Evolutionary conservation across 345 rosid species (phyloP), one percentile per base, ranked within the genome.

Genomic region (Arabidopsis arenosa): DNA sequence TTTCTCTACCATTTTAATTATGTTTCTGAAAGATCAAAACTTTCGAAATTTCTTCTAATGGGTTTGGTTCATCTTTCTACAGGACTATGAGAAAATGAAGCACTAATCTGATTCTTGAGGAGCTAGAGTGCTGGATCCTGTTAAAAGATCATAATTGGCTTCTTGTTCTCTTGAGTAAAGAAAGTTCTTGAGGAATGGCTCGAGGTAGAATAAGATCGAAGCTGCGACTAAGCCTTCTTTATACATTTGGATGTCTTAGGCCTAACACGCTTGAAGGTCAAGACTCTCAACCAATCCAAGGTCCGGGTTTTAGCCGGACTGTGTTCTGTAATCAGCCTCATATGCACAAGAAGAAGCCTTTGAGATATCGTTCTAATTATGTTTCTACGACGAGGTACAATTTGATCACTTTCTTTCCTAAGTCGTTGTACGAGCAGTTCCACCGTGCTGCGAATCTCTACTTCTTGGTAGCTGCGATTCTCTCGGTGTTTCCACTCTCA

Each of bases 361-460:
- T 88, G 33, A 87, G 85, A 53, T 92, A 95, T 40, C 71, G 96
- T 73, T 83, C 87, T n/a, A 95, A 95, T 82, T 86, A 85, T 63
- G 90, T 92, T 79, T 87, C 96, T 5, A 95, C 97, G 41, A 95
- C 99, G 2, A 89, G 87, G 70, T 95, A 95, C 77, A 95, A 89
- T 72, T 32, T 86, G 15, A 40, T 84, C 23, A 85, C 97, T 5
- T 94, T 90, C 85, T 75, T 94, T 48, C 98, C 98, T 9, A 92
- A 92, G 74, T 93, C 97, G 0, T 80, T 94, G 36, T 94, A 88
- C 58, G 98, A 94, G 75, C 98, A 94, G 82, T 94, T 94, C 72
- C 86, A 89, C 73, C 87, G 98, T 10, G 93, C 93, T 65, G 98
- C 98, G 67, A 94, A 94, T 79, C 81, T 94, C 37, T 94, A 94